Base-by-base conservation (phyloP, 2,329 filamentous ascomycete species). In the Bisporella sp. region DNA sequence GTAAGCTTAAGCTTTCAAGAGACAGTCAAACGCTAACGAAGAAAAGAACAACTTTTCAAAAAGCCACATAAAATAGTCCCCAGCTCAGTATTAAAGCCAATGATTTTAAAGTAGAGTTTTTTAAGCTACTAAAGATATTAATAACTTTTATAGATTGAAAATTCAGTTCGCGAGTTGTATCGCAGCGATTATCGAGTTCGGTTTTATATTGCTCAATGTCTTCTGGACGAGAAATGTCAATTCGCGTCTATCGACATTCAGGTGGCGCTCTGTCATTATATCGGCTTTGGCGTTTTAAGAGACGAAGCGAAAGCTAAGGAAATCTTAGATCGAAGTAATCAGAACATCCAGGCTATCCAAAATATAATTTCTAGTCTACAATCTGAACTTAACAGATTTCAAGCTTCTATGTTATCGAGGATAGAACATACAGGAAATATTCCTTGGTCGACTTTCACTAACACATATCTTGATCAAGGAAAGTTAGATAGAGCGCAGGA, bases 201-300 rank as follows among this genome's bases (percentile, higher is more conserved):
- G 30, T 45, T 11, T 12, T 9, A 50, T 12, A 46, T 50, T 13
- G 31, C 35, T n/a, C 35, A 30, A 13, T 39, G 35, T 39, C 35
- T 39, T 28, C 21, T 30, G 4, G 13, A 50, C n/a, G 6, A 40
- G 9, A 13, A 6, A 12, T 41, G 4, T 39, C 46, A 40, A 46
- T 21, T 41, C 39, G 29, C 28, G 12, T 39, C 35, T 44, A 5
- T 39, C 40, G 41, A 29, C 40, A 9, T 51, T 28, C 44, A 51
- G 30, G 12, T 51, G 30, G 44, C 37, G 6, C 9, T 47, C 32
- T 47, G 44, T 30, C 47, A 47, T 31, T 13, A 51, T 11, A 13
- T 51, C 11, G 49, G 49, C 12, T 47, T 51, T 47, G 49, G 48
- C 33, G 12, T 31, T 13, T 29, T 33, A n/a, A 50, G 35, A 46